Evolutionary conservation across 2,329 filamentous ascomycete species (phyloP), one percentile per base, ranked within the genome.

Genomic region (Gnomoniopsis smithogilvyi): DNA sequence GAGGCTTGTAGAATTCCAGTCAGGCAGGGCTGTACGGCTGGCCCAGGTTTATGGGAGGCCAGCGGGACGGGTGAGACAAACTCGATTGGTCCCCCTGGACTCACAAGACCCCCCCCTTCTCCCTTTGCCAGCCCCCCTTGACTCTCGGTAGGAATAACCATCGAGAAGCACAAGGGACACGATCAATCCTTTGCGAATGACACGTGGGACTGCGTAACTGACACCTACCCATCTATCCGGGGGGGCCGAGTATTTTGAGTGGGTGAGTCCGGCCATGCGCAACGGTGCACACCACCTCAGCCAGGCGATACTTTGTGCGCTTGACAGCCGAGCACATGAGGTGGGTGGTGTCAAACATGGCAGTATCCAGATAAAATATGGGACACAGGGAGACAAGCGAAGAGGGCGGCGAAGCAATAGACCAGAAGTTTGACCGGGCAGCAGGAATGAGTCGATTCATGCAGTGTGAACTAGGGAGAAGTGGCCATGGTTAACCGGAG

Each of bases 81-180:
- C 19, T 47, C 24, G 21, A 21, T n/a, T 46, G 36, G n/a, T n/a
- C 33, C n/a, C 43, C 52, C n/a, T 48, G 43, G 41, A 43, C 56
- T 46, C 41, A 26, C 15, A 30, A 45, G 7, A 30, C 15, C 17
- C 50, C 38, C 24, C 43, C 22, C 17, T 19, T 43, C 41, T 60
- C 60, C 60, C 60, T 62, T 60, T 12, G 38, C 38, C 34, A 15
- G 38, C 21, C 52, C 56, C 56, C 52, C 46, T 46, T 59, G 34
- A 17, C 43, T 52, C 45, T 55, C 26, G 14, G 33, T 50, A 56
- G 52, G 21, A 46, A 59, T 36, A 52, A 30, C 26, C 17, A 56
- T 24, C n/a, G n/a, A 49, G 51, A 14, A 19, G 19, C 26, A 54
- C 41, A 15, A 15, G 34, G 15, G 50, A 33, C 43, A 46, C 43